phyloP scores from a whole-genome alignment of 2,329 filamentous ascomycete genomes.

The Orbilia oligospora region DNA sequence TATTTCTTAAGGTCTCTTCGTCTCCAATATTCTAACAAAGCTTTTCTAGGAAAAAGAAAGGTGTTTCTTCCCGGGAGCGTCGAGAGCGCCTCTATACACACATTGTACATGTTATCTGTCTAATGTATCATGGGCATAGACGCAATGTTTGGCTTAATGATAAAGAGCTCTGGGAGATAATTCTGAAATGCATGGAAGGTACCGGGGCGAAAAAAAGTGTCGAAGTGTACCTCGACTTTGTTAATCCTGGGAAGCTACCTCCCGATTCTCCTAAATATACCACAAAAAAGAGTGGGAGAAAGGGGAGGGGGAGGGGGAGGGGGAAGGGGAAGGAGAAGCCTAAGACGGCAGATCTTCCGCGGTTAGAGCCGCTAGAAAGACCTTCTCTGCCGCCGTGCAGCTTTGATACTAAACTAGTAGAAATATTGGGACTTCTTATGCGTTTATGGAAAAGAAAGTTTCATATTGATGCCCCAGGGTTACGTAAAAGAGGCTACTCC shows the following conservation, averaged over 20 bases:
- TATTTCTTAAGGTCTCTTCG: background rate
- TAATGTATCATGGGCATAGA: conserved; percentile 90
- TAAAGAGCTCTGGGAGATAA: conserved; percentile 78
- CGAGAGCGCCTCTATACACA: conserved; percentile 84
- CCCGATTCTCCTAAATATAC: conserved; percentile 65
- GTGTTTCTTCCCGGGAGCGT: conserved; percentile 86
- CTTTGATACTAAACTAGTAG: conserved; percentile 71
- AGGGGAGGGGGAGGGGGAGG: conserved; percentile 67
- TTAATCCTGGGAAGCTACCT: conserved; percentile 39
- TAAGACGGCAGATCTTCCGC: conserved; percentile 67
- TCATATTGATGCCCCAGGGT: conserved; percentile 79
- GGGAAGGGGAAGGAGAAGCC: conserved; percentile 65
- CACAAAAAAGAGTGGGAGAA: conserved; percentile 66
- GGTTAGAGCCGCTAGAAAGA: conserved; percentile 73
- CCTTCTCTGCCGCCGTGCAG: conserved; percentile 84
- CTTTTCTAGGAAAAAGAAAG: conserved; percentile 79
- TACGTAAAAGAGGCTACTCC: conserved; percentile 88
- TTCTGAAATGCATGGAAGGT: conserved; percentile 80
- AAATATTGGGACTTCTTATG: conserved; percentile 80
- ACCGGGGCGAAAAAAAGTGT: conserved; percentile 80
- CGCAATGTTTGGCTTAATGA: conserved; percentile 89
- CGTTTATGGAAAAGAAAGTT: conserved; percentile 92
- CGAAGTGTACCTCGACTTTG: conserved; percentile 73
- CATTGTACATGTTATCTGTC: conserved; percentile 86
- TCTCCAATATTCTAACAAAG: conserved; percentile 68